Evolutionary conservation across 1,139 yeast species (phyloP).

Genomic region (Blastobotrys ciferrii): DNA sequence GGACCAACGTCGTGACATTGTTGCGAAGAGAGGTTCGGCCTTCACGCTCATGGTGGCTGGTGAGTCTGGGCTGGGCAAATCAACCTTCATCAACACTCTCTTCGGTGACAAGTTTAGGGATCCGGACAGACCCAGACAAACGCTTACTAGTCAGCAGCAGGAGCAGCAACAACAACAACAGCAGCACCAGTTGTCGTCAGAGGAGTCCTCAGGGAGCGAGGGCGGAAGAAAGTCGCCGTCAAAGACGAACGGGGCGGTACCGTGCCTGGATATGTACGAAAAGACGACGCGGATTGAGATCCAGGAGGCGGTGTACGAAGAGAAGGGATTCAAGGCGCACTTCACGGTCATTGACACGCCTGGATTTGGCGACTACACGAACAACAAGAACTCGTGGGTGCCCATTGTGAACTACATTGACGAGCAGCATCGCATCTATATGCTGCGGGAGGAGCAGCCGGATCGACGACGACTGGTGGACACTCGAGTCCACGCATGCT

Average conservation of each 20-base stretch:
- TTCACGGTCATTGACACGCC: slow-evolving; percentile 68
- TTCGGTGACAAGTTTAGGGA: slow-evolving; percentile 51
- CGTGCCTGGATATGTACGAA: slow-evolving; percentile 20
- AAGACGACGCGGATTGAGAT: slow-evolving; percentile 42
- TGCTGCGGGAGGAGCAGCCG: slow-evolving; percentile 75
- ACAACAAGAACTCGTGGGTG: slow-evolving; percentile 57
- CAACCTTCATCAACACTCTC: slow-evolving; percentile 82
- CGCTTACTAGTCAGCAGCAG: no score
- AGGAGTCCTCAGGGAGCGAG: no score
- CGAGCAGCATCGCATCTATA: slow-evolving; percentile 54
- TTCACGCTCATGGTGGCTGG: slow-evolving; percentile 95
- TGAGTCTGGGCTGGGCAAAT: slow-evolving; percentile 67
- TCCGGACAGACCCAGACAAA: slow-evolving; percentile 32
- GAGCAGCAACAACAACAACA: background rate
- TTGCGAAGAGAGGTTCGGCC: slow-evolving; percentile 75
- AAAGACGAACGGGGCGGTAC: no score
- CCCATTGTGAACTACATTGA: slow-evolving; percentile 60
- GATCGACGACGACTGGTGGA: slow-evolving; percentile 50
- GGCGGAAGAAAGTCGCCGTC: no score
- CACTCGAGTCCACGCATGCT: slow-evolving; percentile 69
- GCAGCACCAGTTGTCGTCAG: no score
- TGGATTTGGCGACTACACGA: slow-evolving; percentile 73
- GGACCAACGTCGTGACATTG: slow-evolving; percentile 78
- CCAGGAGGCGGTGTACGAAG: slow-evolving; percentile 47
- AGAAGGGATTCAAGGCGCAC: slow-evolving; percentile 50